Percentiles rank a stretch among this genome's conserved stretches.
phyloP scores from a whole-genome alignment of 805 yeast species.

The Nakazawaea peltata region DNA sequence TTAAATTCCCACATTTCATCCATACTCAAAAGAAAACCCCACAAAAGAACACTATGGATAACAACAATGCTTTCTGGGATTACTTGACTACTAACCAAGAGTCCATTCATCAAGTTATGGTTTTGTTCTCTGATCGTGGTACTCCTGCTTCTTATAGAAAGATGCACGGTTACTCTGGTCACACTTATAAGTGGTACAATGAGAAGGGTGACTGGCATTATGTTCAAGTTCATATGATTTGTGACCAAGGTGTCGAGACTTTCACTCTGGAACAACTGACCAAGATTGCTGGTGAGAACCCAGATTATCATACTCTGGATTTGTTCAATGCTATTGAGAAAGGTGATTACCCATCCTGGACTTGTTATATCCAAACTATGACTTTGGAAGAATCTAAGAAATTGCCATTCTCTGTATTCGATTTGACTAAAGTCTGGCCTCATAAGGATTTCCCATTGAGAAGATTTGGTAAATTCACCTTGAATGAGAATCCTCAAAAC shows the following conservation, averaged over 20 bases:
- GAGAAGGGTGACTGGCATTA: constrained; percentile 69
- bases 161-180: constrained; percentile 84
- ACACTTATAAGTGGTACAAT: constrained; percentile 75
- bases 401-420: constrained; percentile 76
- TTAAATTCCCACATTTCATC: constrained; percentile 80
- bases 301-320: constrained; percentile 78
- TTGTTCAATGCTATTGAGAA: constrained; percentile 69
- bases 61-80: constrained; percentile 75
- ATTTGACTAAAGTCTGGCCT: constrained; percentile 90
- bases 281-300: constrained; percentile 63
- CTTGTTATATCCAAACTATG: constrained; percentile 80
- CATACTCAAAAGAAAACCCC: constrained; percentile 89
- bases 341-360: constrained; percentile 81
- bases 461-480: constrained; percentile 69
- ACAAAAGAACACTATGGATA: constrained; percentile 69
- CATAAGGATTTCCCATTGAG: constrained; percentile 81
- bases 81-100: constrained; percentile 68
- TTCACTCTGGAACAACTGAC: constrained; percentile 62
- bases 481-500: constrained; percentile 80
- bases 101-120: constrained; percentile 66
- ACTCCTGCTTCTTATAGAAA: constrained; percentile 69
- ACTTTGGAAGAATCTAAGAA: constrained; percentile 71
- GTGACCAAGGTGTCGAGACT: constrained; percentile 48
- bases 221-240: constrained; percentile 67
- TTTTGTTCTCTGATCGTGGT: constrained; percentile 74